Base-by-base conservation (phyloP, 2,329 filamentous ascomycete species). In the Ceratocystis huliohia region DNA sequence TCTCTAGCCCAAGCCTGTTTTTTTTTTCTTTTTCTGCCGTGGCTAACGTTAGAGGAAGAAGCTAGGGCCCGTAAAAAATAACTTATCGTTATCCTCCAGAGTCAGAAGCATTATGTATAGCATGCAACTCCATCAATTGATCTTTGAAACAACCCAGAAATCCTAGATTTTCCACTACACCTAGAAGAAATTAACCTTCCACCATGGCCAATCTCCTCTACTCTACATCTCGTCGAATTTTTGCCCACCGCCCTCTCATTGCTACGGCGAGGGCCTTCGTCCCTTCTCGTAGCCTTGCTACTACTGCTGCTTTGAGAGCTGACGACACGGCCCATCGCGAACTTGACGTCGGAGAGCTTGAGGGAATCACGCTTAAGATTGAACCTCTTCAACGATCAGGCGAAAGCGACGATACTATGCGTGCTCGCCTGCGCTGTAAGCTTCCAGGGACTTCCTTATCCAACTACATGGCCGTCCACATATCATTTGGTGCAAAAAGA, bases 371-470 rank as follows among this genome's bases (percentile, higher is more conserved):
- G 67, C 96, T 97, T 78, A 88, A 85, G 75, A 86, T 97, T 72
- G 90, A 96, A 80, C 94, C 94, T n/a, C 77, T 97, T 70, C 85
- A 88, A 69, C 84, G 94, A 63, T 83, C 82, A 7, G 91, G 91
- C 72, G 94, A 99, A 77, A 89, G 94, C 77, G 79, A 83, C 61
- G 82, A 84, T 71, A 99, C 93, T 45, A 96, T 88, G 85, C 86
- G 93, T 71, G 92, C 94, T 50, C 86, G 94, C 70, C 84, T 99
- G 73, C 80, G 85, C 28, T 84, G 82, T 85, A 75, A 41, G 87
- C 82, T 73, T 73, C 72, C 1, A 50, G 8, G 5, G 28, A 59
- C 45, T 33, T 46, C 5, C 22, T 30, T 3, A 15, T 45, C n/a
- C 37, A 15, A 3, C 10, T 22, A 7, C 28, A 61, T 41, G 20